A percentile compares a stretch with the other conserved stretches of the same genome.
Conservation (phyloP, 2,329 filamentous ascomycete species). For the Ophiognomonia clavigignenti-juglandacearum region DNA sequence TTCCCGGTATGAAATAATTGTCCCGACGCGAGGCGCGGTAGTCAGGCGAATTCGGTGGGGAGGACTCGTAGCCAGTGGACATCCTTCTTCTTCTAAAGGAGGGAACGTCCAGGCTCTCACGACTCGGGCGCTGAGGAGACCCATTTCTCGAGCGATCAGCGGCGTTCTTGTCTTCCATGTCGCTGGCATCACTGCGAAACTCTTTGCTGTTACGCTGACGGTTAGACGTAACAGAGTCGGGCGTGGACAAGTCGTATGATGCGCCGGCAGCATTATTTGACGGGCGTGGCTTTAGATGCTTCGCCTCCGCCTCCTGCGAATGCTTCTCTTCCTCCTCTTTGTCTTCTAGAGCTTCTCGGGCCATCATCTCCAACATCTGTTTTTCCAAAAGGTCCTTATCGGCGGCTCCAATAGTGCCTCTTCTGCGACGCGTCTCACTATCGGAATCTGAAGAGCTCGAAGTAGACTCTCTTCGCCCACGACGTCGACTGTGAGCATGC, state of each 20-base stretch:
- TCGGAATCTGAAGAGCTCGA: constrained; percentile 61
- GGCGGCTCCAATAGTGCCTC: constrained; percentile 43
- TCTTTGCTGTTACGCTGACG: constrained; percentile 30
- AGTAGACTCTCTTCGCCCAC: constrained; percentile 46
- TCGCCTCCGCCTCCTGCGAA: constrained; percentile 25
- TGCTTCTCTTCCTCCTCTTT: constrained; percentile 34
- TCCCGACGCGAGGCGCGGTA: constrained; percentile 39
- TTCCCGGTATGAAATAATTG: constrained; percentile 49
- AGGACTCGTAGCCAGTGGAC: constrained; percentile 41
- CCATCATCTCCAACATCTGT: constrained; percentile 58
- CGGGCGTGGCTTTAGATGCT: constrained; percentile 28
- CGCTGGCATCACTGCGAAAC: constrained; percentile 35
- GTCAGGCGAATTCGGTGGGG: constrained; percentile 48
- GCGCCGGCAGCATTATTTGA: constrained; percentile 29
- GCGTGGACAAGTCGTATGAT: constrained; percentile 24
- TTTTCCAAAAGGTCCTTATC: constrained; percentile 53
- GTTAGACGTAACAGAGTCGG: constrained; percentile 24
- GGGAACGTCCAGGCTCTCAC: constrained; percentile 46
- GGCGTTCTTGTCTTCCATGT: constrained; percentile 29
- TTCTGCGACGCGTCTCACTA: constrained; percentile 37
- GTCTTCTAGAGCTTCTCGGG: constrained; percentile 44
- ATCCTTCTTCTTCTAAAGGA: constrained; percentile 26
- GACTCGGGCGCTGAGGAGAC: constrained; percentile 28
- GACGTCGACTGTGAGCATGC: constrained; percentile 48
- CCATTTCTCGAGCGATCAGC: constrained; percentile 16